These are phyloP conservation scores for Cryptococcus depauperatus DNA, from an alignment of 1,284 basidiomycete species.

Conservation along the genomic window DNA sequence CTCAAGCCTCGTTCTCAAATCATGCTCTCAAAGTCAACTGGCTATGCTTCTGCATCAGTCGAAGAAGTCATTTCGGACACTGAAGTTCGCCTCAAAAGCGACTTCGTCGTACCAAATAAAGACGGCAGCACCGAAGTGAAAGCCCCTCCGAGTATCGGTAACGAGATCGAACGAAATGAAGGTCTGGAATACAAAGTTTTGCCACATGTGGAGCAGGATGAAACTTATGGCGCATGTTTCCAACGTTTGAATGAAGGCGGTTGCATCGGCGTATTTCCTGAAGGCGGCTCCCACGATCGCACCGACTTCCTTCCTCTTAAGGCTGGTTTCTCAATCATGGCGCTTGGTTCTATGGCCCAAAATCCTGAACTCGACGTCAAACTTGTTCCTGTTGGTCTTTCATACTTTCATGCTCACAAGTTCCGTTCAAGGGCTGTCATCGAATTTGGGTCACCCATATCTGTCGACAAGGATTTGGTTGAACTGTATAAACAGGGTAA, in stretches of 20 bases:
- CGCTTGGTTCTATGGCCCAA: constrained; percentile 91
- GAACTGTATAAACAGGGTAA: constrained; percentile 89
- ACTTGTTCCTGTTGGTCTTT: constrained; percentile 88
- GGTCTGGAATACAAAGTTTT: constrained; percentile 70
- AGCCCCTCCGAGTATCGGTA: constrained; percentile 60
- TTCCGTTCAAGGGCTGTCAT: constrained; percentile 94
- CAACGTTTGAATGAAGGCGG: constrained; percentile 77
- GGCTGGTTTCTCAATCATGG: constrained; percentile 94
- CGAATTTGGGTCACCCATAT: constrained; percentile 87
- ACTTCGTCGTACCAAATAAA: constrained; percentile 54
- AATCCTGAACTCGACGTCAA: constrained; percentile 79
- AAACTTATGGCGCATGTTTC: constrained; percentile 94
- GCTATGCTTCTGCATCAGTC: constrained; percentile 73
- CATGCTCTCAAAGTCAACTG: constrained; percentile 74
- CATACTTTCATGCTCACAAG: constrained; percentile 90
- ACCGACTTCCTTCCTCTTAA: constrained; percentile 90
- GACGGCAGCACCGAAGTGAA: constrained; percentile 56
- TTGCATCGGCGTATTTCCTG: constrained; percentile 91
- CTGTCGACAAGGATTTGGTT: constrained; percentile 77
- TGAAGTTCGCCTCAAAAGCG: constrained; percentile 69
- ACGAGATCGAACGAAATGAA: constrained; percentile 52
- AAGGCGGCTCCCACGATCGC: constrained; percentile 94
- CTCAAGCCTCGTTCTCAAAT: constrained; percentile 77
- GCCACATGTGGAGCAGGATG: constrained; percentile 81
- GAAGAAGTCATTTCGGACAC: constrained; percentile 85